Conservation (phyloP, 768 basidiomycete species). For the Myochromella boudieri region DNA sequence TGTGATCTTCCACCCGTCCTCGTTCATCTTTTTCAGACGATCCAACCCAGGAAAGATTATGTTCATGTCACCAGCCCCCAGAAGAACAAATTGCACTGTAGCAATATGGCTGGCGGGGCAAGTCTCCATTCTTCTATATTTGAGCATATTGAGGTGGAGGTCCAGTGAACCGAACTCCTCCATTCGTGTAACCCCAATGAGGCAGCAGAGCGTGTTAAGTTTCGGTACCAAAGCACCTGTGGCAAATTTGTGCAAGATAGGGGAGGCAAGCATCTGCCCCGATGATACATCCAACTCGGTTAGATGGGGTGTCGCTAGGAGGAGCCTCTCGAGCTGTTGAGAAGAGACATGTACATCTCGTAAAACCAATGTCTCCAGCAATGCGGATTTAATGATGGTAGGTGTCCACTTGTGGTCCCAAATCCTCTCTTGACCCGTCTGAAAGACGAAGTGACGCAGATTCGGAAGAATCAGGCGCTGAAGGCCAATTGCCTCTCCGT, state of each 20-base stretch:
- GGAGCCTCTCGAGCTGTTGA: background rate
- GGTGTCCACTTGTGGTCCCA: constrained; percentile 7
- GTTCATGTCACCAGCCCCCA: background rate
- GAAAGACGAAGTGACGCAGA: constrained; percentile 1
- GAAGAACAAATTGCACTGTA: background rate
- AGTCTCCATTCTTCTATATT: background rate
- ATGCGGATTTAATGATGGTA: background rate
- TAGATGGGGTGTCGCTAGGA: background rate
- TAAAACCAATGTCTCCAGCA: constrained; percentile 3
- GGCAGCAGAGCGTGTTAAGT: constrained; percentile 2
- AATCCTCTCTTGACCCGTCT: background rate
- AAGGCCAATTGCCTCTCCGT: background rate
- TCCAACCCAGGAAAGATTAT: background rate
- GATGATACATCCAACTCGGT: background rate
- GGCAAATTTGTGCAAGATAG: constrained; percentile 3
- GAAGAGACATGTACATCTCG: background rate
- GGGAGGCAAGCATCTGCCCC: constrained; percentile 2
- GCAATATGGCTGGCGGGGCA: background rate
- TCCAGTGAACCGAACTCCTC: constrained; percentile 3
- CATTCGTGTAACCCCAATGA: background rate
- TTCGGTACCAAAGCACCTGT: constrained; percentile 1
- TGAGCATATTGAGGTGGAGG: constrained; percentile 9
- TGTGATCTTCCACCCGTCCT: constrained; percentile 8
- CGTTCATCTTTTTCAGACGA: background rate
- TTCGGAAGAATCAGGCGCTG: constrained; percentile 5